Evolutionary conservation across 2,329 filamentous ascomycete genomes (phyloP).

Genomic region (Penicillium frequentans): DNA sequence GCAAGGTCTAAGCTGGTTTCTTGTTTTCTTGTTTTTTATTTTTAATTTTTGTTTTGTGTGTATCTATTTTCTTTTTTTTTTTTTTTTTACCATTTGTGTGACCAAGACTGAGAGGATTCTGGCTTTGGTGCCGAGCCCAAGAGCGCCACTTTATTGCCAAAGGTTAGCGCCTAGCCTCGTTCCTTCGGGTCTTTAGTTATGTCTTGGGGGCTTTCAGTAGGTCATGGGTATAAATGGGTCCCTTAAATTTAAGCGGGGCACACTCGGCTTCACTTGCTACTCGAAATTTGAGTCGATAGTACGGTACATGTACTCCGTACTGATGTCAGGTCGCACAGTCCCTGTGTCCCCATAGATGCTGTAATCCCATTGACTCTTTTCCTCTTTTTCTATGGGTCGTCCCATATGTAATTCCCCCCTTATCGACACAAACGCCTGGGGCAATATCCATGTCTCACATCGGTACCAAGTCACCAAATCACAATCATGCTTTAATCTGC

Average conservation of each 20-base stretch:
- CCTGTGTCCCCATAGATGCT: not conserved
- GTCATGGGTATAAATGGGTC: not conserved
- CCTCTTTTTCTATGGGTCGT: not conserved
- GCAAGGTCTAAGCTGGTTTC: not conserved
- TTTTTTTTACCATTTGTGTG: not conserved
- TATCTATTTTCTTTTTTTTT: not conserved
- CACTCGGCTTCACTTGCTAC: not conserved
- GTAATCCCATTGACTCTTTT: not conserved
- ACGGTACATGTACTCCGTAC: not conserved
- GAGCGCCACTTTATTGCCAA: not conserved
- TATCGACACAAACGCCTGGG: slow-evolving; percentile 14
- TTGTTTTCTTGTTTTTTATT: not conserved
- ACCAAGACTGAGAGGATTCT: not conserved
- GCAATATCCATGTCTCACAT: slow-evolving; percentile 11
- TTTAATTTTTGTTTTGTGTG: not conserved
- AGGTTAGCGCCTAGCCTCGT: not conserved
- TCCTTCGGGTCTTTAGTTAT: not conserved
- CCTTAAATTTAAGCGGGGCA: not conserved
- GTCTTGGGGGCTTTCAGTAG: not conserved
- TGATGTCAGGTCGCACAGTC: not conserved
- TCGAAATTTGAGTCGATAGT: not conserved
- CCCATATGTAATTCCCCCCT: not conserved
- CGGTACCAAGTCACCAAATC: not conserved
- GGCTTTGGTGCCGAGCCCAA: not conserved
- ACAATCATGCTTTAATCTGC: not conserved